Evolutionary conservation across 2,329 filamentous ascomycete genomes (phyloP), one percentile per base, ranked within the genome.

Genomic region (Botrytis hyacinthi): DNA sequence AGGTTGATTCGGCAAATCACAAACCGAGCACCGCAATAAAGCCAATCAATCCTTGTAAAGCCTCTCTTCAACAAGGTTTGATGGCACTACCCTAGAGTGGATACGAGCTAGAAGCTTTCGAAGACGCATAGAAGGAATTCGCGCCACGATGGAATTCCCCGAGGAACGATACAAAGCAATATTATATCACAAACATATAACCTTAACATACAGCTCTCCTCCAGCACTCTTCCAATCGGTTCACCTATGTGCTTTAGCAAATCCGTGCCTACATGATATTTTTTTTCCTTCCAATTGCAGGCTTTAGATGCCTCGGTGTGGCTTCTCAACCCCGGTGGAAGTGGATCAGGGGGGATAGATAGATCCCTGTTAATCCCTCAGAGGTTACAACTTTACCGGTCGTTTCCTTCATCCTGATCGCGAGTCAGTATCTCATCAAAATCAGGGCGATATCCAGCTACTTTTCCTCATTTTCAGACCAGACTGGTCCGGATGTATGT

Each of bases 71-170:
- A 68, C 29, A 12, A 42, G 70, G 32, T 18, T 51, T 32, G 37
- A 73, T 57, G 35, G 29, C 67, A 46, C 71, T 70, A 70, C 63
- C 44, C 46, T 12, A 32, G 12, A 20, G 71, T 73, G 71, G 71
- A 63, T 57, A 29, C 22, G 29, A 48, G 66, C 71, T 70, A 73
- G 71, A 73, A 73, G 71, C 35, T 70, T 70, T 73, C n/a, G 71
- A 73, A 44, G 66, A 69, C 57, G 71, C 71, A 57, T 73, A 70
- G 71, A 73, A 73, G 71, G 71, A 70, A 44, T 61, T 73, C 4
- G 48, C 42, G 63, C 51, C 51, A 72, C 71, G 51, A 48, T 67
- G 26, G 44, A 65, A 71, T 12, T 65, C 60, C 37, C 42, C 14
- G 35, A 48, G 62, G 37, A 44, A 51, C 60, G 57, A 48, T 35